Conservation (phyloP, 306 rosid species). For the Urtica urens region DNA sequence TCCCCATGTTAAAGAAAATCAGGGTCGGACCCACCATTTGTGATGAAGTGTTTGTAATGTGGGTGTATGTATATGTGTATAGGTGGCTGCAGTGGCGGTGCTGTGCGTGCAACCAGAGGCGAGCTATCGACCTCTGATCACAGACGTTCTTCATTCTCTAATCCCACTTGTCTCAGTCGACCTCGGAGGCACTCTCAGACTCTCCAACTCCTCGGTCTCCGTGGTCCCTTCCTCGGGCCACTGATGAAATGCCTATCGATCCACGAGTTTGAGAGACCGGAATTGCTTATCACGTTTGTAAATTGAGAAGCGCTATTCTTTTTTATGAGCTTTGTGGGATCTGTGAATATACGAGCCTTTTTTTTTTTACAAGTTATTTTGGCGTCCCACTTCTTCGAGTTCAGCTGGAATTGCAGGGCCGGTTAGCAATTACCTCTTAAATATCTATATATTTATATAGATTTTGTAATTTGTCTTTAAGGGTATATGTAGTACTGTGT, state of each 20-base stretch:
- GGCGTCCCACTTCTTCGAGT: too few relatives aligned
- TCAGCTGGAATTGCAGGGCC: too few relatives aligned
- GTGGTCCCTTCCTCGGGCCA: slow-evolving; percentile 20
- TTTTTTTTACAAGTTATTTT: too few relatives aligned
- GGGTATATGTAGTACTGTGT: too few relatives aligned
- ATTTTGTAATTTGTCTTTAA: too few relatives aligned
- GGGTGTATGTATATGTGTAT: background rate
- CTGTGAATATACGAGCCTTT: slow-evolving; percentile 31
- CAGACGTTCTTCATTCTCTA: slow-evolving; percentile 85
- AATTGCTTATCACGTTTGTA: slow-evolving; percentile 23
- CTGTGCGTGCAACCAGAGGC: slow-evolving; percentile 94
- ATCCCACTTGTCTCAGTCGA: slow-evolving; percentile 73
- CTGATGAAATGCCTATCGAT: too few relatives aligned
- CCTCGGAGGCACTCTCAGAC: slow-evolving; percentile 80
- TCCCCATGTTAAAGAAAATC: too few relatives aligned
- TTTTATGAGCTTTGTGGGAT: slow-evolving; percentile 2
- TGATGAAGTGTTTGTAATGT: background rate
- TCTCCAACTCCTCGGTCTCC: slow-evolving; percentile 21
- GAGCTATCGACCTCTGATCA: slow-evolving; percentile 74
- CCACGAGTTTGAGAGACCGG: slow-evolving; percentile 14
- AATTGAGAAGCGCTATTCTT: slow-evolving; percentile 12
- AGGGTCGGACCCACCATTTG: too few relatives aligned
- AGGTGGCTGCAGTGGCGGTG: slow-evolving; percentile 98
- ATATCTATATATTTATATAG: too few relatives aligned
- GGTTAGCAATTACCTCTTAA: too few relatives aligned